Base-by-base conservation (phyloP, 148 eudicot genomes). In the Dianthus caryophyllus region DNA sequence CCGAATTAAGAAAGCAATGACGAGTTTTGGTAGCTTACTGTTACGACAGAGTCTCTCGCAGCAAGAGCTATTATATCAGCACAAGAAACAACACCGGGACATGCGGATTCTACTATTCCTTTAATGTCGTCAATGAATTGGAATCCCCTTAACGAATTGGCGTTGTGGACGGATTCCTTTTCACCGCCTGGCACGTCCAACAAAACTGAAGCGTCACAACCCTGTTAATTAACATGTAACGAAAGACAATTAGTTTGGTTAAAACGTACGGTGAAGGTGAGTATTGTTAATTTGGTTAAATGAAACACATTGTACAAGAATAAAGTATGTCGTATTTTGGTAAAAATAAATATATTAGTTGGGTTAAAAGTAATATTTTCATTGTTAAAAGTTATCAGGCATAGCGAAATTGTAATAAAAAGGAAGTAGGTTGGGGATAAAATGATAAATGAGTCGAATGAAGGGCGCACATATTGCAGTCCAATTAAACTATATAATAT, bases 31-130 rank as follows among this genome's bases (percentile, higher is more conserved):
- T 41, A 63, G 44, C 82, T 71, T 61, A 85, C 89, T 39, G 68
- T 71, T 27, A 79, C 79, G 21, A 76, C 80, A 5, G 80, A 69
- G 4, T 80, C 83, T 25, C 66, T 73, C 3, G 83, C 83, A 10
- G 66, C 77, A 66, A 80, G 77, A 18, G 83, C 73, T 15, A 80
- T 10, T 6, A 80, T 80, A 67, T 80, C 83, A 21, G 80, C 77
- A 48, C 83, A 80, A 67, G 83, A 80, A 21, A 80, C 83, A 16
- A 80, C 69, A 16, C 80, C 75, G 8, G 77, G 77, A 46, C 83
- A 80, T 2, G 21, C 18, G 21, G 20, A 52, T 72, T 80, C 80
- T 0, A 80, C 77, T 30, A 36, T 39, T 29, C 69, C 44, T 50
- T 80, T 80, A 29, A 73, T 76, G 6, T 21, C n/a, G 31, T 76